Evolutionary conservation across 2,329 filamentous ascomycete species (phyloP).

Genomic region (Stemphylium vesicarium): DNA sequence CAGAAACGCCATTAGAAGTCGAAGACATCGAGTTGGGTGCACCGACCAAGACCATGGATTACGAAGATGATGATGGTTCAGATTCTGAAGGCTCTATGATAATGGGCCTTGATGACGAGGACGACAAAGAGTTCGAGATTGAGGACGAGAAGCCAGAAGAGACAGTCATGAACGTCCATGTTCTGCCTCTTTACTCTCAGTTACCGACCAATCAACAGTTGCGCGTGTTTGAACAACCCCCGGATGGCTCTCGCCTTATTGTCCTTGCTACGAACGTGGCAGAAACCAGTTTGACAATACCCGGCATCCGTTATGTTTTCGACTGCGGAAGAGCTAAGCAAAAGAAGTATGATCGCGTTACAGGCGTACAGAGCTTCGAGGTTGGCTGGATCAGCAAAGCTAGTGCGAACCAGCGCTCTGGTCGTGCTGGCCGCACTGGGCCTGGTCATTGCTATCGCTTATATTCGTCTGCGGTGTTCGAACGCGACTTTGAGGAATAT

Average conservation of each 20-base stretch:
- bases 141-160: constrained; percentile 68
- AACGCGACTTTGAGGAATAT: constrained; percentile 85
- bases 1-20: constrained; percentile 78
- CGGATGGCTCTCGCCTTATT: constrained; percentile 82
- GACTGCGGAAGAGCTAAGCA: constrained; percentile 94
- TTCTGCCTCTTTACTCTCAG: constrained; percentile 93
- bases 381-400: constrained; percentile 98
- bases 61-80: constrained; percentile 55
- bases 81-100: constrained; percentile 66
- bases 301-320: constrained; percentile 93
- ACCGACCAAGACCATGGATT: constrained; percentile 44
- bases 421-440: constrained; percentile 92
- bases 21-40: constrained; percentile 84
- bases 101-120: constrained; percentile 64
- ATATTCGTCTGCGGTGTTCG: constrained; percentile 93
- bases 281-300: constrained; percentile 96
- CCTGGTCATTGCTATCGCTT: constrained; percentile 95
- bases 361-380: constrained; percentile 93
- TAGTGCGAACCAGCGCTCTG: constrained; percentile 87
- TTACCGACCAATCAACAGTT: constrained; percentile 90
- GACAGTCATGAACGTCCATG: constrained; percentile 72
- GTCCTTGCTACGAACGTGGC: constrained; percentile 96
- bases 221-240: constrained; percentile 83
- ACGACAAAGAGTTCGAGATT: constrained; percentile 69
- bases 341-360: constrained; percentile 83